A percentile compares a stretch with the other conserved stretches of the same genome.
phyloP scores from a whole-genome alignment of 1,139 yeast genomes.

The Zygosaccharomyces pseudobailii region DNA sequence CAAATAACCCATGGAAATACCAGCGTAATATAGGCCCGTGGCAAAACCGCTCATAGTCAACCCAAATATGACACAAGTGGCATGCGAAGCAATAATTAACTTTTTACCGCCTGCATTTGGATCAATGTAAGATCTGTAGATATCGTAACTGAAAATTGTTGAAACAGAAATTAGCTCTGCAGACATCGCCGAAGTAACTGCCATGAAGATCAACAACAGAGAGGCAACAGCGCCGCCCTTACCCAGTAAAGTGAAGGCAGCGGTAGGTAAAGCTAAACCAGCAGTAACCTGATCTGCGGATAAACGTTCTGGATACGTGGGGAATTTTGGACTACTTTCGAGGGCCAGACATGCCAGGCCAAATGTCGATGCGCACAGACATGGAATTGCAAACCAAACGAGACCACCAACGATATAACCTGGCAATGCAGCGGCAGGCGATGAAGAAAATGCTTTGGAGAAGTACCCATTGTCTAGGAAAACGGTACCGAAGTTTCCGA shows the following conservation, averaged over 20 bases:
- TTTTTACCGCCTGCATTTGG: constrained; percentile 71
- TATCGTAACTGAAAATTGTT: constrained; percentile 77
- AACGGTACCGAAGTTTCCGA: constrained; percentile 87
- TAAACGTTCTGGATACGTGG: constrained; percentile 67
- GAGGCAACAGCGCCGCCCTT: constrained; percentile 83
- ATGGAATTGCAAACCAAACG: constrained; percentile 89
- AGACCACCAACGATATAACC: constrained; percentile 89
- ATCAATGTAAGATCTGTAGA: constrained; percentile 73
- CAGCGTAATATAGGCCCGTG: constrained; percentile 75
- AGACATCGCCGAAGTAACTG: constrained; percentile 75
- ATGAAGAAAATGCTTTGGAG: constrained; percentile 84
- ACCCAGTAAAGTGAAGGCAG: constrained; percentile 80
- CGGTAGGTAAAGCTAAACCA: constrained; percentile 81
- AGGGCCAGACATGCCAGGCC: constrained; percentile 76
- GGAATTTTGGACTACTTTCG: constrained; percentile 64
- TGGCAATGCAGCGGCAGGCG: constrained; percentile 81
- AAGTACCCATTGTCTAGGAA: constrained; percentile 87
- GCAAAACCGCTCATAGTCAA: constrained; percentile 76
- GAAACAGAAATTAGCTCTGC: constrained; percentile 88
- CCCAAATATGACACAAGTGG: constrained; percentile 59
- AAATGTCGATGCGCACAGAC: constrained; percentile 74
- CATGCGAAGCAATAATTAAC: constrained; percentile 64
- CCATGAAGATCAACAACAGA: constrained; percentile 74
- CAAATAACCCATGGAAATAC: constrained; percentile 78
- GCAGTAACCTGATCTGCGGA: constrained; percentile 65